Evolutionary conservation across 1,284 basidiomycete genomes (phyloP).

Genomic region (Cryptococcus sp.): DNA sequence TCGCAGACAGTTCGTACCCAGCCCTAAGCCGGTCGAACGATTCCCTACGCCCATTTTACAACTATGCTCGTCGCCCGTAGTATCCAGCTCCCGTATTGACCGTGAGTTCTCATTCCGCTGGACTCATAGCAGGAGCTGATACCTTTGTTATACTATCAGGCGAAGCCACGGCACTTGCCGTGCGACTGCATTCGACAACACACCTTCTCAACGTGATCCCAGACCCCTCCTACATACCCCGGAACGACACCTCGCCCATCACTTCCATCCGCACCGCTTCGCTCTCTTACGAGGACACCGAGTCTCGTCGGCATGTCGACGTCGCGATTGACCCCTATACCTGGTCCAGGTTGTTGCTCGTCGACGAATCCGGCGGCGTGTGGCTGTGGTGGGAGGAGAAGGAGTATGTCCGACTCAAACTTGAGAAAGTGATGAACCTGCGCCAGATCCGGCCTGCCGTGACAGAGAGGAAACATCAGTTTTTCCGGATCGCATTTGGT

Average conservation of each 20-base stretch:
- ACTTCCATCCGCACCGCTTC: slow-evolving; percentile 10
- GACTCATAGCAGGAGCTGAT: neutral
- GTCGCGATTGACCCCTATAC: slow-evolving; percentile 29
- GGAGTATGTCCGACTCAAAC: slow-evolving; percentile 8
- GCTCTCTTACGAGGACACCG: slow-evolving; percentile 25
- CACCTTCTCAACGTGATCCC: slow-evolving; percentile 30
- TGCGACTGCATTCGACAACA: slow-evolving; percentile 28
- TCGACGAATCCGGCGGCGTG: slow-evolving; percentile 43
- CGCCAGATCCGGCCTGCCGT: slow-evolving; percentile 23
- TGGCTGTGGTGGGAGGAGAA: slow-evolving; percentile 45
- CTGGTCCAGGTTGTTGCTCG: slow-evolving; percentile 33
- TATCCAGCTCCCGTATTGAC: slow-evolving; percentile 24
- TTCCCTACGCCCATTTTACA: slow-evolving; percentile 38
- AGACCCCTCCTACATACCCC: slow-evolving; percentile 19
- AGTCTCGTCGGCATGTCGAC: slow-evolving; percentile 35
- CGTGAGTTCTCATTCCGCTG: slow-evolving; percentile 14
- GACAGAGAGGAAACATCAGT: slow-evolving; percentile 20
- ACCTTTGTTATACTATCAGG: slow-evolving; percentile 16
- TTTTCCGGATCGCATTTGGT: slow-evolving; percentile 41
- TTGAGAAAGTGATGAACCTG: slow-evolving; percentile 27
- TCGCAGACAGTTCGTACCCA: slow-evolving; percentile 21
- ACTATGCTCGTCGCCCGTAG: slow-evolving; percentile 23
- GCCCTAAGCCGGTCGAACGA: slow-evolving; percentile 12
- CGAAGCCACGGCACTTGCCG: slow-evolving; percentile 23
- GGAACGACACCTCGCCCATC: slow-evolving; percentile 9